Base-by-base conservation (phyloP, 129 eudicot species). In the Dittrichia graveolens region DNA sequence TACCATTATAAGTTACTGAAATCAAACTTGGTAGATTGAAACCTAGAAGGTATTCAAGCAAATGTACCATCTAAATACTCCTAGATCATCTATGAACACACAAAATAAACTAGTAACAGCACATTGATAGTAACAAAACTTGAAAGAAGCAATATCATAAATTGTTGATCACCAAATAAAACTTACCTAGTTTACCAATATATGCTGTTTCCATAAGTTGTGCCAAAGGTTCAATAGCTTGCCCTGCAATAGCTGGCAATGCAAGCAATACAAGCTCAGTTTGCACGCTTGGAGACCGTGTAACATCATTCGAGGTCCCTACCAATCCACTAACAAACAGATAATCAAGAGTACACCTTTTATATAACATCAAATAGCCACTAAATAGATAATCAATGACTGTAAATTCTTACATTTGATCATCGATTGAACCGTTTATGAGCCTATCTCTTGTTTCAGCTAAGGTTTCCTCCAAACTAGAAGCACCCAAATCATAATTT, bases 191-290 rank as follows among this genome's bases (percentile, higher is more conserved):
- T 81, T 83, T 81, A 59, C 92, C 92, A 14, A 87, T 87, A 81
- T 87, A 83, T 31, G 92, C 92, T 7, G 86, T 87, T 71, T 87
- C 92, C 92, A 87, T 87, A 35, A 87, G 88, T 59, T 87, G 92
- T 45, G 92, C 85, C 70, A 84, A 61, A n/a, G 92, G 92, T 65
- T 87, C 92, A 43, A 87, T 84, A 24, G 89, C 92, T 79, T 87
- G 92, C 52, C 92, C 89, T 2, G 86, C 92, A 60, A 87, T 84
- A 39, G 92, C 92, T 0, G 92, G 92, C 44, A 87, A 73, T 74
- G 89, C 82, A 39, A 87, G 89, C 87, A 79, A 64, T 59, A 87
- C 75, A 54, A 87, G 89, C 81, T 87, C 89, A 0, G 83, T 87
- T 69, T 78, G 83, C 46, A 81, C 92, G 14, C 79, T 79, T 6